Conservation (phyloP, 225 moss, liverwort and hornwort species). For the Anthoceros angustus region DNA sequence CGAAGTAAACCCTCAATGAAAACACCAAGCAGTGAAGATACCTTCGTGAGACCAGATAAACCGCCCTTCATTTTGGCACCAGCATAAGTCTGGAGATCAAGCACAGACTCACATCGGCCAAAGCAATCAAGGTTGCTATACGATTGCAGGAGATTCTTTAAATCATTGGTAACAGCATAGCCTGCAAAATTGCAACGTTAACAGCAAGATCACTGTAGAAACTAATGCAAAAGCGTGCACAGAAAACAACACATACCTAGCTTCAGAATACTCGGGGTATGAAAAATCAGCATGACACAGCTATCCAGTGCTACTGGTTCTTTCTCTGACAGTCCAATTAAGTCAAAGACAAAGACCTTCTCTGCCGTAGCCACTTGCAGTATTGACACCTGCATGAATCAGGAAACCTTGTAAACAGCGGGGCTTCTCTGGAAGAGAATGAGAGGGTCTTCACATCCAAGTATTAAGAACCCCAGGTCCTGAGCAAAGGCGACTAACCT, state of each 20-base stretch:
- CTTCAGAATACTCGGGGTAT: constrained; percentile 14
- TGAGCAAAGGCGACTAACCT: constrained; percentile 6
- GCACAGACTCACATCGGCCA: constrained; percentile 9
- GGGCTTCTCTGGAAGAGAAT: neutral
- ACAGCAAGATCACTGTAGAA: neutral
- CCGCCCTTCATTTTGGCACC: constrained; percentile 11
- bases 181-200: constrained; percentile 2
- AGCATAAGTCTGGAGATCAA: constrained; percentile 16
- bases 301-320: constrained; percentile 13
- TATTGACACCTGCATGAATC: constrained; percentile 12
- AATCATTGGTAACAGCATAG: constrained; percentile 18
- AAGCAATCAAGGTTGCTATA: constrained; percentile 14
- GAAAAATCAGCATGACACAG: constrained; percentile 16
- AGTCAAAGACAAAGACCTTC: constrained; percentile 13
- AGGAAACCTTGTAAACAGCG: too few relatives aligned
- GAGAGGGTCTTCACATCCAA: neutral
- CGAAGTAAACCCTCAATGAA: neutral
- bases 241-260: constrained; percentile 7
- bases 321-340: constrained; percentile 8
- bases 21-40: neutral
- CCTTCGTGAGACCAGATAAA: constrained; percentile 16
- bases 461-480: neutral
- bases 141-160: constrained; percentile 14
- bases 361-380: constrained; percentile 15
- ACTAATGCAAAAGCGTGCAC: neutral